phyloP scores from a whole-genome alignment of 2,329 filamentous ascomycete genomes.

The Dactylellina parvicollis region DNA sequence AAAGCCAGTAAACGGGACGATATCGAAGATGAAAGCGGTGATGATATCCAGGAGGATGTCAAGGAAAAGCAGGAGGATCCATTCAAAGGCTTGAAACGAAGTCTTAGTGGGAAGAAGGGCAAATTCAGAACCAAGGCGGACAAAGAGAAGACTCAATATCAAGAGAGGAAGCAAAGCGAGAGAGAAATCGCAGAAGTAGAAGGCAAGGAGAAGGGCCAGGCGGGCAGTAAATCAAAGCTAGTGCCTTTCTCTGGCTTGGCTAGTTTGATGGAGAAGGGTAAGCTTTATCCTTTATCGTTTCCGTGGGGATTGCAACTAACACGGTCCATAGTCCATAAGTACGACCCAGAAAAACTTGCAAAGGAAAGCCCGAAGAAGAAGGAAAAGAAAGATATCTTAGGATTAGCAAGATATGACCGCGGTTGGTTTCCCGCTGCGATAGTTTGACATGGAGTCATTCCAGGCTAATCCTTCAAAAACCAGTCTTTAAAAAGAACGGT shows the following conservation, averaged over 20 bases:
- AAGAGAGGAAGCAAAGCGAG: conserved; percentile 16
- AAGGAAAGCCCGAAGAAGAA: conserved; percentile 21
- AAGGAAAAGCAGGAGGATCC: not conserved
- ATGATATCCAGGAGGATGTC: too few relatives aligned
- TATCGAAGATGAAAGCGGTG: conserved; percentile 26
- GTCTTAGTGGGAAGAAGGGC: conserved; percentile 15
- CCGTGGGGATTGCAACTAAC: not conserved
- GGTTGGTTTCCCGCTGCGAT: not conserved
- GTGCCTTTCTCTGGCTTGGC: not conserved
- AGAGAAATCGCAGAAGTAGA: not conserved
- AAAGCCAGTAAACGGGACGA: conserved; percentile 5
- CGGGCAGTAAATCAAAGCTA: not conserved
- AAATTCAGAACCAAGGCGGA: conserved; percentile 31
- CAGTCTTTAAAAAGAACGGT: conserved; percentile 38
- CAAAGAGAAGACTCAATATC: conserved; percentile 11
- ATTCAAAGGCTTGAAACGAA: not conserved
- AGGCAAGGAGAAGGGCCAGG: not conserved
- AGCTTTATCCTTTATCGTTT: not conserved
- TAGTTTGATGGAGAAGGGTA: conserved; percentile 17
- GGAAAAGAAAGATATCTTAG: conserved; percentile 12
- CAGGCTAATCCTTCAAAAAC: not conserved
- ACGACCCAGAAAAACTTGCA: conserved; percentile 19
- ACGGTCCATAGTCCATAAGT: conserved; percentile 24
- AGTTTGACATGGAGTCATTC: not conserved
- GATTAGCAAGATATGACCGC: conserved; percentile 13